Evolutionary conservation across 345 rosid genomes (phyloP).

Genomic region (Barbarea vulgaris): DNA sequence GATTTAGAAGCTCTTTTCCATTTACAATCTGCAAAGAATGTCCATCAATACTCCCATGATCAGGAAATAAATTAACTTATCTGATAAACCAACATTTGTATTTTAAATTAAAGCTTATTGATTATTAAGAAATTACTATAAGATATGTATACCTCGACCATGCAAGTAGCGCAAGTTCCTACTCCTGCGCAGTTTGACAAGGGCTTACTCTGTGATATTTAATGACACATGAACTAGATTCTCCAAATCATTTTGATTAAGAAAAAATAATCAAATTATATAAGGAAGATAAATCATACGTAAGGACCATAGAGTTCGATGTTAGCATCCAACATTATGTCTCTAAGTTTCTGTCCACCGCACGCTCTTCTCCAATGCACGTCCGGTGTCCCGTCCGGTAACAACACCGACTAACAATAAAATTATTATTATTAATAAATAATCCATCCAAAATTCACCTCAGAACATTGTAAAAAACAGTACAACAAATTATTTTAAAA

Average conservation of each 20-base stretch:
- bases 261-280: background rate
- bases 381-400: constrained; percentile 93
- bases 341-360: constrained; percentile 93
- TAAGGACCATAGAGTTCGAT: constrained; percentile 92
- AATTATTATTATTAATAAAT: background rate
- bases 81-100: background rate
- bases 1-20: constrained; percentile 81
- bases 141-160: constrained; percentile 70
- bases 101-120: background rate
- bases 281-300: constrained; percentile 45
- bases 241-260: background rate
- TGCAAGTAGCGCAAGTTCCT: constrained; percentile 91
- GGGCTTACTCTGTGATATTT: constrained; percentile 55
- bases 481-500: background rate
- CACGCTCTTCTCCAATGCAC: constrained; percentile 65
- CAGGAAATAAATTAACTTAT: background rate
- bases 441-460: background rate
- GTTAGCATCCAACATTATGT: constrained; percentile 79
- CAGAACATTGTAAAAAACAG: background rate
- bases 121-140: background rate
- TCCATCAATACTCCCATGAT: background rate
- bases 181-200: constrained; percentile 87
- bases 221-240: background rate
- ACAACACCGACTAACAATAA: constrained; percentile 65
- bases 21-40: constrained; percentile 54